These are phyloP conservation scores for Umbelopsis sp. DNA, from an alignment of 192 early-diverging fungal species.

Conservation along the genomic window DNA sequence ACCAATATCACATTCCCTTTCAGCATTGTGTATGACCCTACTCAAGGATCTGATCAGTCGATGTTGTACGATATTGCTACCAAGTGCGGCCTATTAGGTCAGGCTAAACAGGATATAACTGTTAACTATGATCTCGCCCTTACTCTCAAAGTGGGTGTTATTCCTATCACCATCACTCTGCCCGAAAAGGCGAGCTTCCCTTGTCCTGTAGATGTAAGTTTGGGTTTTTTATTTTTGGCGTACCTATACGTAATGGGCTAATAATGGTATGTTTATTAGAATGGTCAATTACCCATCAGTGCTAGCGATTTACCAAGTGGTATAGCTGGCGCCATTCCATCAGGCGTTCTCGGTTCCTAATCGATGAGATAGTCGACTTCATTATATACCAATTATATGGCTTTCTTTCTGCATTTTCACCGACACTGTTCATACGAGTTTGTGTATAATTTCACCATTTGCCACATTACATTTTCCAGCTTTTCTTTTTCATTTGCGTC, in stretches of 20 bases:
- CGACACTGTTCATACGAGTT: not conserved
- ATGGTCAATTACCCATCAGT: not conserved
- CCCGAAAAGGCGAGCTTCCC: slow-evolving; percentile 37
- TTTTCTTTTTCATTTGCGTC: no score
- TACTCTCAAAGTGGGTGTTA: slow-evolving; percentile 48
- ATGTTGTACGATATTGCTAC: slow-evolving; percentile 46
- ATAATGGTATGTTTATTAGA: not conserved
- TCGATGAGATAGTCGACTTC: not conserved
- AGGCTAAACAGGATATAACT: slow-evolving; percentile 25
- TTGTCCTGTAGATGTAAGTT: slow-evolving; percentile 45
- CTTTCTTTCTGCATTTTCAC: not conserved
- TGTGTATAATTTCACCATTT: slow-evolving; percentile 6
- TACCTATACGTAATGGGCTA: not conserved
- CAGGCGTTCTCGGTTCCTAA: not conserved
- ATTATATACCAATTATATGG: slow-evolving; percentile 3
- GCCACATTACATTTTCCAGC: no score
- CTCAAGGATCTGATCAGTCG: slow-evolving; percentile 29
- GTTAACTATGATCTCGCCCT: slow-evolving; percentile 52
- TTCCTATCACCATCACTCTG: slow-evolving; percentile 48
- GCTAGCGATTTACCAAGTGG: not conserved
- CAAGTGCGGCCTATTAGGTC: slow-evolving; percentile 48
- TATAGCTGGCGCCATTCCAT: not conserved
- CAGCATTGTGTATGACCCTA: slow-evolving; percentile 33
- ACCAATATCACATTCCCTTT: slow-evolving; percentile 53
- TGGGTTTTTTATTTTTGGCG: not conserved